Percentiles rank a stretch among this genome's conserved stretches.
Evolutionary conservation across 2,329 filamentous ascomycete species (phyloP).

Genomic region (Penicillium expansum): DNA sequence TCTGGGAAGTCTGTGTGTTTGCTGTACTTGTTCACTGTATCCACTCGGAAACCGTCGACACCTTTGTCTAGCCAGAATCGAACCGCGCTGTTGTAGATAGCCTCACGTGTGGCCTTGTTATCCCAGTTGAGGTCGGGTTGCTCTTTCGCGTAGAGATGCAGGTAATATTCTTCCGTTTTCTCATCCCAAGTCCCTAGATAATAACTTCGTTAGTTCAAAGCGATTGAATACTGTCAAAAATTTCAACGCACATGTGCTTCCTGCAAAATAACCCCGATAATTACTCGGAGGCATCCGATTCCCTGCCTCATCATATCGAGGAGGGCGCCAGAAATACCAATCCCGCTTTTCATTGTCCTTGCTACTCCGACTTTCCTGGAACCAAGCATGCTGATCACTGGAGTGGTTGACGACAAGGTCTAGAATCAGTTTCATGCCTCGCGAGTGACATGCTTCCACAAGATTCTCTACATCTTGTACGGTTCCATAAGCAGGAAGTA

Average conservation of each 20-base stretch:
- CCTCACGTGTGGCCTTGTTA: slow-evolving; percentile 59
- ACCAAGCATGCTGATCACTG: slow-evolving; percentile 66
- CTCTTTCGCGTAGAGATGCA: slow-evolving; percentile 67
- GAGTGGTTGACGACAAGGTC: slow-evolving; percentile 74
- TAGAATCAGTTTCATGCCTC: slow-evolving; percentile 65
- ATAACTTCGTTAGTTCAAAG: neutral
- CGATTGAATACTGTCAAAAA: neutral
- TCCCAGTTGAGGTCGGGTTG: slow-evolving; percentile 82
- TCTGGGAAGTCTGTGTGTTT: slow-evolving; percentile 50
- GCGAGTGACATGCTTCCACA: slow-evolving; percentile 54
- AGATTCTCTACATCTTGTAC: slow-evolving; percentile 59
- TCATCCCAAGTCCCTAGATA: slow-evolving; percentile 60
- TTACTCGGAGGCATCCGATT: slow-evolving; percentile 66
- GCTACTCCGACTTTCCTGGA: slow-evolving; percentile 59
- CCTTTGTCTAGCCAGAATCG: slow-evolving; percentile 71
- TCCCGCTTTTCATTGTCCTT: slow-evolving; percentile 59
- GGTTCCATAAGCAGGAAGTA: slow-evolving; percentile 61
- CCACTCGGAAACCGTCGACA: slow-evolving; percentile 67
- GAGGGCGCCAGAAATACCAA: slow-evolving; percentile 59
- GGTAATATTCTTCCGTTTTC: slow-evolving; percentile 66
- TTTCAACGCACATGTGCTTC: slow-evolving; percentile 51
- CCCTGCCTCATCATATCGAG: slow-evolving; percentile 52
- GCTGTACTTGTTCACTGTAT: slow-evolving; percentile 65
- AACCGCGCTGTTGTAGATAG: slow-evolving; percentile 66
- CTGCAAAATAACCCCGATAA: slow-evolving; percentile 63